Evolutionary conservation across 1,139 yeast species (phyloP), one percentile per base, ranked within the genome.

Genomic region (Blastobotrys capitulatus): DNA sequence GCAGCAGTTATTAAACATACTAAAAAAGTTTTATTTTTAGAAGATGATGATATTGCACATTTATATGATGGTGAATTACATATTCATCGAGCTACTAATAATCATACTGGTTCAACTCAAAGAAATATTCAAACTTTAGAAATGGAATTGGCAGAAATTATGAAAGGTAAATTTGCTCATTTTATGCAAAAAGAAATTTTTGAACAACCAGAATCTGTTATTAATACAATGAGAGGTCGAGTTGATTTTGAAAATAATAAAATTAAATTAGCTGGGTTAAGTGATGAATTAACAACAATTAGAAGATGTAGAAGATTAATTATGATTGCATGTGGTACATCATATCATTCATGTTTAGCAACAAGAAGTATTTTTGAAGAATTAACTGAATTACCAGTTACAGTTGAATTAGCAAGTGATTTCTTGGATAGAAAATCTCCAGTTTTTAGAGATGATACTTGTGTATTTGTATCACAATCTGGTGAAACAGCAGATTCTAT

Each of bases 401-500:
- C 89, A 45, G 96, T 94, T 40, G 99, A 94, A 71, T 80, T 94
- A 64, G 98, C 98, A 18, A 89, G 97, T 9, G 99, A 94, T 71
- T 94, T 94, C 74, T 76, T 92, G 65, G 99, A 94, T 69, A 83
- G 99, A 73, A 80, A 76, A 60, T 86, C 96, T 2, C 97, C 98
- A 26, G 95, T 94, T 41, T 94, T 92, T 73, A 85, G 98, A 74
- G 98, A 94, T 69, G 98, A 94, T 68, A 88, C 96, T 9, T 88
- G 97, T 74, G 84, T 94, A 38, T 94, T 94, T 70, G 99, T 94
- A 29, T 92, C 97, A 8, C 99, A 94, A 73, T 87, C 96, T 52
- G 99, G 99, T 68, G 99, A 94, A 73, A 94, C 99, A 49, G 97
- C 98, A 34, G 99, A 94, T 69, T 84, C 96, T n/a, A 86, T 94